Percentiles rank a stretch among this genome's conserved stretches.
These are phyloP conservation scores for Ophiocordyceps camponoti-leonardi DNA, from an alignment of 2,329 filamentous ascomycete species.

Conservation along the genomic window DNA sequence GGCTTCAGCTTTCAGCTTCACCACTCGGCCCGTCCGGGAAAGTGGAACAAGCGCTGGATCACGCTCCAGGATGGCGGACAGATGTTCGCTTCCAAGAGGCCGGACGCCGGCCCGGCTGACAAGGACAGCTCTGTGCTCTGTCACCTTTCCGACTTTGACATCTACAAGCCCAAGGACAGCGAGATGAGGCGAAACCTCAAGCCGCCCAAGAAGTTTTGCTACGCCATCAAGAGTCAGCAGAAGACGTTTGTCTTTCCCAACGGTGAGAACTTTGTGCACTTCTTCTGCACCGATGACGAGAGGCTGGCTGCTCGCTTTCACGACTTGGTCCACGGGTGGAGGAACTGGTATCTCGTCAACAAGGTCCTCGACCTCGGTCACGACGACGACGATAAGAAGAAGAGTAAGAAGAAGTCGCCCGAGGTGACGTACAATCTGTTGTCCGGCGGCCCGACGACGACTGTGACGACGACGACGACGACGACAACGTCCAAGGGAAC, in stretches of 20 bases:
- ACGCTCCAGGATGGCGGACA: conserved; percentile 62
- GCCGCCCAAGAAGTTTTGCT: conserved; percentile 72
- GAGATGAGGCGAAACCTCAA: conserved; percentile 55
- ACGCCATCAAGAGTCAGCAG: conserved; percentile 82
- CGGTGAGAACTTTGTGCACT: conserved; percentile 78
- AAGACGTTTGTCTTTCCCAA: conserved; percentile 71
- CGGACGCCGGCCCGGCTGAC: conserved; percentile 35
- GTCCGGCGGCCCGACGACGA: background rate
- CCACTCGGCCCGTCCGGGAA: conserved; percentile 65
- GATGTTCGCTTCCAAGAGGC: conserved; percentile 51
- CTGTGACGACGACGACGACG: background rate
- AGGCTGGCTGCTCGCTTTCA: conserved; percentile 52
- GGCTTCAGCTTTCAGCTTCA: conserved; percentile 58
- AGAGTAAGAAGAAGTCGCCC: conserved; percentile 4
- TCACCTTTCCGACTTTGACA: conserved; percentile 82
- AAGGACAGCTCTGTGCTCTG: conserved; percentile 59
- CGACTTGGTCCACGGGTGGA: conserved; percentile 58
- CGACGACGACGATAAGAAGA: conserved; percentile 4
- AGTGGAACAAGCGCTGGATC: conserved; percentile 77
- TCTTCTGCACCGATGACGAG: conserved; percentile 68
- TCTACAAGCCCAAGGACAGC: conserved; percentile 59
- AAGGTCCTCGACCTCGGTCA: conserved; percentile 37
- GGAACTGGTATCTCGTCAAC: conserved; percentile 80
- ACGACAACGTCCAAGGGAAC: background rate
- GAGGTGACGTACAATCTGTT: conserved; percentile 2